Evolutionary conservation across 345 rosid genomes (phyloP).

Genomic region (Melaleuca quinquenervia): DNA sequence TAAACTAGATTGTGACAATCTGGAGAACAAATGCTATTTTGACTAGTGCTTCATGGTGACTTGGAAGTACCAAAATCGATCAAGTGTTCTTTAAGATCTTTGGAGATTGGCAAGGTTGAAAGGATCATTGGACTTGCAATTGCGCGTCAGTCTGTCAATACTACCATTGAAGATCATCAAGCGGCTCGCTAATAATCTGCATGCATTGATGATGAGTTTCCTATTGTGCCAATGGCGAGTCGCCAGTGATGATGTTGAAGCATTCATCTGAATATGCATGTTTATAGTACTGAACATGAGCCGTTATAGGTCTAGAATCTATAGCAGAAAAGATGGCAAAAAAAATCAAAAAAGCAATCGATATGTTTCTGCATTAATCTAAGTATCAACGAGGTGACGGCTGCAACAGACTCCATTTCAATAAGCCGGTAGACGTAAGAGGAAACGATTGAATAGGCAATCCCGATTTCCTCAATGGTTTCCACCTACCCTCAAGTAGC

Average conservation of each 20-base stretch:
- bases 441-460: not conserved
- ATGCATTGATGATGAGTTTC: not conserved
- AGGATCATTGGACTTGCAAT: too few species aligned
- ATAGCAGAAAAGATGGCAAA: too few species aligned
- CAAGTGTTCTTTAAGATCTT: too few species aligned
- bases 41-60: too few species aligned
- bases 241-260: not conserved
- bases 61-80: too few species aligned
- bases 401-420: not conserved
- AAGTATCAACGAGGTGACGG: not conserved
- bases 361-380: not conserved
- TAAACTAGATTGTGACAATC: too few species aligned
- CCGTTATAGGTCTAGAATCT: not conserved
- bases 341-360: not conserved
- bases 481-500: not conserved
- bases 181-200: not conserved
- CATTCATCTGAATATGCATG: not conserved
- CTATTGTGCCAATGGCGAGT: not conserved
- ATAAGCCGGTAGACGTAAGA: not conserved
- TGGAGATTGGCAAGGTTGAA: too few species aligned
- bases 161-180: not conserved
- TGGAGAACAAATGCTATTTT: too few species aligned
- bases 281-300: not conserved
- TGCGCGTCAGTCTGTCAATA: too few species aligned
- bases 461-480: not conserved